Conservation (phyloP, 352 stramenopile genomes). For the Globisporangium sylvaticum region DNA sequence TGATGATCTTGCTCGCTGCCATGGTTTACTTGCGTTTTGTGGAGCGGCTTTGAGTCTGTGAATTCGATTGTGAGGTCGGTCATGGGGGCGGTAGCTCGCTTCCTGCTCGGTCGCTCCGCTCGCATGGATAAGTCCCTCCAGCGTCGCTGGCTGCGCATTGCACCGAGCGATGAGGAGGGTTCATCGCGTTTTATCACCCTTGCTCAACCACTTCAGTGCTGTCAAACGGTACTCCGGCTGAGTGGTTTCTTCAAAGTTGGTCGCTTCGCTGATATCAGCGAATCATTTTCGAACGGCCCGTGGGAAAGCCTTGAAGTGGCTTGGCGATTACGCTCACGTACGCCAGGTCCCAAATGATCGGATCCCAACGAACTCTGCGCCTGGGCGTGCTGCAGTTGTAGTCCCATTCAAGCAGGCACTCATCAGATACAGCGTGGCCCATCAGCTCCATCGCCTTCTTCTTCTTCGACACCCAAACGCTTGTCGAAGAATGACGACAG, state of each 20-base stretch:
- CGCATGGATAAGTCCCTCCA: no score
- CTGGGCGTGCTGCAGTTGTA: no score
- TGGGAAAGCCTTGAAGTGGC: neutral
- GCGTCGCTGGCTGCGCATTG: no score
- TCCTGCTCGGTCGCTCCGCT: no score
- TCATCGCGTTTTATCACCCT: neutral
- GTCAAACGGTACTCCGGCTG: neutral
- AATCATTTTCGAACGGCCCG: neutral
- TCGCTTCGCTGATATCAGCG: neutral
- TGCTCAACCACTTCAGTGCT: neutral
- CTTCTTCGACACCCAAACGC: no score
- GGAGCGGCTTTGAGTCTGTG: neutral
- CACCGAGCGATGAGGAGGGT: neutral
- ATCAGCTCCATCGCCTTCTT: no score
- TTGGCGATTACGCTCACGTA: neutral
- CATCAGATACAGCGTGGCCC: conserved; percentile 22
- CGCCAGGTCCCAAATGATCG: no score
- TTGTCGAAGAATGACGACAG: no score
- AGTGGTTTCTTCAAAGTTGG: neutral
- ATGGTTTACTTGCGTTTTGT: neutral
- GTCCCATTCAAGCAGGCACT: conserved; percentile 28
- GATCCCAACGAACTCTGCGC: no score
- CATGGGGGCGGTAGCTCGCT: neutral
- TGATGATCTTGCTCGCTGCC: neutral
- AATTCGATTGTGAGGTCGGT: neutral